Base-by-base conservation (phyloP, 2,329 filamentous ascomycete genomes). In the Ascochyta koolunga region DNA sequence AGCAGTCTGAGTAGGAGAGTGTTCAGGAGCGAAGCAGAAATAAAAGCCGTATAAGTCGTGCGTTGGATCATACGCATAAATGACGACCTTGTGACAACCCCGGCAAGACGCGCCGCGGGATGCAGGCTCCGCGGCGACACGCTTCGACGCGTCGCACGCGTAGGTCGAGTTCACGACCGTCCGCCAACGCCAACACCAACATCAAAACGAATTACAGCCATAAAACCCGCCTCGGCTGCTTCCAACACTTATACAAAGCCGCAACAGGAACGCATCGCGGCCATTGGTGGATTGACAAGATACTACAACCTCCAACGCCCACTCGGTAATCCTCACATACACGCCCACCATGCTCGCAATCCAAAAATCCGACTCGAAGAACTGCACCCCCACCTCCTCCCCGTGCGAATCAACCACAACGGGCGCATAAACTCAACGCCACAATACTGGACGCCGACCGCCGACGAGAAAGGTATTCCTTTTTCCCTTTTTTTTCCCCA, bases 341-440 rank as follows among this genome's bases (percentile, higher is more conserved):
- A 16, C 22, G 11, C 16, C n/a, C 41, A 46, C 2, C 3, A 83
- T 82, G 80, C 72, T 82, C 22, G 69, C 79, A 37, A 75, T 82
- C 33, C 70, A 76, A 27, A 43, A 68, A 43, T 43, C 69, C 29
- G 56, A 64, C 2, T 51, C 65, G 1, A 54, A 67, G 37, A 80
- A 80, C 54, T 79, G 79, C 49, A 84, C 80, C 0, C 84, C 88
- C 88, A 96, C 67, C 78, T 96, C 18, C 81, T 97, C 13, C 92
- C 93, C 3, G 95, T 90, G 66, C 84, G 86, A 49, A 85, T 97
- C 68, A 83, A 93, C 65, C 88, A 96, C 73, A 85, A 89, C 64
- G 93, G 93, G 1, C 80, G 86, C 1, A 79, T 93, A 48, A 83
- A 86, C 44, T 79, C 85, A 1, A 78, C 83, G 5, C 74, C 83